A percentile compares a stretch with the other conserved stretches of the same genome.
phyloP scores from a whole-genome alignment of 202 grass and related monocot species.

The Carex arenaria region DNA sequence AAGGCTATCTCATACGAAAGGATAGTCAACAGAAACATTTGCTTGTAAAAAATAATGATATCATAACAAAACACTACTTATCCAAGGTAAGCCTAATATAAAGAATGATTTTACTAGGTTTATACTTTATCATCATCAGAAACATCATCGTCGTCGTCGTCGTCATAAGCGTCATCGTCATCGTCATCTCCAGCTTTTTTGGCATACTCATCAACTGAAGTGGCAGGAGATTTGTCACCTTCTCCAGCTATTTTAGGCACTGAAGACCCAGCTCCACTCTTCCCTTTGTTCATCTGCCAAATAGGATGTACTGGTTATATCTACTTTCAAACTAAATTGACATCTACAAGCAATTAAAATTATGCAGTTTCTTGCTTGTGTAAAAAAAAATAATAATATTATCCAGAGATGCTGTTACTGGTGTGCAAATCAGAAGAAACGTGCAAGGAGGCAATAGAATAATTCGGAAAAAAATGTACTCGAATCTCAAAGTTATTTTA shows the following conservation, averaged over 20 bases:
- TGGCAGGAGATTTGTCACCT: conserved; percentile 56
- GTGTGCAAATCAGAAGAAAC: neutral
- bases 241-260: conserved; percentile 69
- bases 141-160: conserved; percentile 28
- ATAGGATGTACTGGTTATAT: neutral
- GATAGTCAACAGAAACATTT: neutral
- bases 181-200: conserved; percentile 46
- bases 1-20: no score
- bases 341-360: neutral
- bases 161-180: conserved; percentile 17
- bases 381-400: neutral
- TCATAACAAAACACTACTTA: neutral
- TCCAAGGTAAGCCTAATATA: neutral
- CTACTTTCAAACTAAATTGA: neutral
- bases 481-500: neutral
- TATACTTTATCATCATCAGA: conserved; percentile 41
- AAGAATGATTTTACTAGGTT: neutral
- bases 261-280: conserved; percentile 23
- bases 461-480: neutral
- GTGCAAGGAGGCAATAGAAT: neutral
- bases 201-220: conserved; percentile 59
- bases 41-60: neutral
- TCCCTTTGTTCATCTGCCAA: conserved; percentile 72
- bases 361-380: neutral
- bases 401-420: neutral